Evolutionary conservation across 345 rosid species (phyloP).

Genomic region (Populus euphratica): DNA sequence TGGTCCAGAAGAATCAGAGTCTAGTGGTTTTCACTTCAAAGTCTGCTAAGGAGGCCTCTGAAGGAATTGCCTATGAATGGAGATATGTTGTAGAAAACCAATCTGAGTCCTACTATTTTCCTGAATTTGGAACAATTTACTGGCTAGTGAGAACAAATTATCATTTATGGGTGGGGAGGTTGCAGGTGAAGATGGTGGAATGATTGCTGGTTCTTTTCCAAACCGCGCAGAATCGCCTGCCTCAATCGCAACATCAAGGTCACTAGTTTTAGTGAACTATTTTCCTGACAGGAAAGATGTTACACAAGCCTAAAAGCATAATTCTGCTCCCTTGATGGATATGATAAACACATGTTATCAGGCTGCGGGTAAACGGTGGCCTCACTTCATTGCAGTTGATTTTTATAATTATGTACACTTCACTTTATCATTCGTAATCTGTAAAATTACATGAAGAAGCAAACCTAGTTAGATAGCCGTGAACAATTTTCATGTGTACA

Average conservation of each 20-base stretch:
- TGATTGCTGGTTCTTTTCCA: slow-evolving; percentile 25
- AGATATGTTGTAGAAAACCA: slow-evolving; percentile 28
- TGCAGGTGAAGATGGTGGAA: slow-evolving; percentile 24
- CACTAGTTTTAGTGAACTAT: slow-evolving; percentile 19
- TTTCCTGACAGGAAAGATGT: slow-evolving; percentile 15
- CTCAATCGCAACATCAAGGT: slow-evolving; percentile 17
- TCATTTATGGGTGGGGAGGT: neutral
- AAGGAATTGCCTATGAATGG: slow-evolving; percentile 29
- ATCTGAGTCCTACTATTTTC: slow-evolving; percentile 12
- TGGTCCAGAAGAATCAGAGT: slow-evolving; percentile 27
- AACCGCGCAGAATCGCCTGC: slow-evolving; percentile 24
- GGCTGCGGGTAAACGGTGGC: slow-evolving; percentile 27
- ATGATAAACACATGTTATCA: slow-evolving; percentile 20
- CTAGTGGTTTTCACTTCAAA: slow-evolving; percentile 32
- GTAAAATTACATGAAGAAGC: neutral
- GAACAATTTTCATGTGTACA: neutral
- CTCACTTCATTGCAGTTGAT: slow-evolving; percentile 34
- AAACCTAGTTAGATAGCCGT: neutral
- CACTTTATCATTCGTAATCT: neutral
- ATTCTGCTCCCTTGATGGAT: slow-evolving; percentile 26
- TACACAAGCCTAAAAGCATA: slow-evolving; percentile 24
- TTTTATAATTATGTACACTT: slow-evolving; percentile 16
- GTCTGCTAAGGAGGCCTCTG: slow-evolving; percentile 28
- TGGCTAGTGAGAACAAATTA: too few relatives aligned
- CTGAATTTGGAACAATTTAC: neutral